Conservation (phyloP, 345 rosid species). For the Hibiscus trionum region DNA sequence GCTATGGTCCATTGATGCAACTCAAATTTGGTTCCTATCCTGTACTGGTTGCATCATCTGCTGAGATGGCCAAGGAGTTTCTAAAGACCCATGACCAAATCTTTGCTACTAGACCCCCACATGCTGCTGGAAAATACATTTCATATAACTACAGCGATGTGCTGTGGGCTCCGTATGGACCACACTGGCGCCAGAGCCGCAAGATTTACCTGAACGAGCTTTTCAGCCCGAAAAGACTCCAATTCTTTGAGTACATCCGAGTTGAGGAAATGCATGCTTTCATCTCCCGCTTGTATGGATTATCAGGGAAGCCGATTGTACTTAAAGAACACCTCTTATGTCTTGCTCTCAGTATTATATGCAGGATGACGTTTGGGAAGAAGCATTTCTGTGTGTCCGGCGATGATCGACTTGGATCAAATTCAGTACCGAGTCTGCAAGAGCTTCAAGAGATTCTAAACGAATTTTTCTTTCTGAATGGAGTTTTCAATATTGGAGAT, state of each 20-base stretch:
- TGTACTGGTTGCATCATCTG: background rate
- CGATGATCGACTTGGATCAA: background rate
- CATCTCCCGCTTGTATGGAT: background rate
- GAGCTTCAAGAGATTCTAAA: conserved; percentile 19
- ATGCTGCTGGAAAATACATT: background rate
- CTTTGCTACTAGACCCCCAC: background rate
- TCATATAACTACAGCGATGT: background rate
- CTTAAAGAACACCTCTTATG: conserved; percentile 12
- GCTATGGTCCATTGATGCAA: conserved; percentile 29
- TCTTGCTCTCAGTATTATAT: conserved; percentile 7
- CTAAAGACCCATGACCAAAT: background rate
- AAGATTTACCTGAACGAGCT: conserved; percentile 7
- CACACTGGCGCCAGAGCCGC: background rate
- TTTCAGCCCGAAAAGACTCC: conserved; percentile 19
- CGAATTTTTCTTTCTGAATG: conserved; percentile 18
- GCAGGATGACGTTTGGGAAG: conserved; percentile 18
- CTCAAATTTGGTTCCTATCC: background rate
- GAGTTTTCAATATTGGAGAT: conserved; percentile 23
- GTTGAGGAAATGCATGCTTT: conserved; percentile 19
- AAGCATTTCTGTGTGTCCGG: conserved; percentile 12
- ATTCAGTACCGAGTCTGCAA: background rate
- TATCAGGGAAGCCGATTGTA: conserved; percentile 4
- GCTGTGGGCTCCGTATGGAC: background rate
- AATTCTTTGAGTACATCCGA: conserved; percentile 21
- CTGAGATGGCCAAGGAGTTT: background rate